These are phyloP conservation scores for Colletotrichum lindemuthianum DNA, from an alignment of 2,329 filamentous ascomycete species.

Conservation along the genomic window DNA sequence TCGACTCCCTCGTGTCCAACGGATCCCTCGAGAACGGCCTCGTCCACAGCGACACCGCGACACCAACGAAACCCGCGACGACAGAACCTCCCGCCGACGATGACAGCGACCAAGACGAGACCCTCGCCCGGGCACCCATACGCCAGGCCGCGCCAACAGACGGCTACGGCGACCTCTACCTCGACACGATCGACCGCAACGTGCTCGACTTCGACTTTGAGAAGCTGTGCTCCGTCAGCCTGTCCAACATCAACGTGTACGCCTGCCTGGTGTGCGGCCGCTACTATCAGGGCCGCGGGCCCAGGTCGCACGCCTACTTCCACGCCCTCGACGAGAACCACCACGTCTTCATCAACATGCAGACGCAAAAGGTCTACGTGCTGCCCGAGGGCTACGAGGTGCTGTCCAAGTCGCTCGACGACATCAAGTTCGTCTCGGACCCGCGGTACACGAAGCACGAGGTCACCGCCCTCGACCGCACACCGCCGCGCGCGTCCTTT, in stretches of 20 bases:
- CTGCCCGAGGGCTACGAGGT: constrained; percentile 98
- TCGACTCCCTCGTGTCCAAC: constrained; percentile 49
- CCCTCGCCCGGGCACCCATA: constrained; percentile 55
- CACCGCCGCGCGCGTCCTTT: constrained; percentile 67
- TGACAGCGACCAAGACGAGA: constrained; percentile 53
- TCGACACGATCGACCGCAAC: constrained; percentile 94
- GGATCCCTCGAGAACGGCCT: constrained; percentile 48
- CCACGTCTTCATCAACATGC: constrained; percentile 98
- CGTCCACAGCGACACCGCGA: constrained; percentile 38
- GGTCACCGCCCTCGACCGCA: constrained; percentile 80
- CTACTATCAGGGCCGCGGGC: constrained; percentile 94
- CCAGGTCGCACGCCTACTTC: constrained; percentile 96
- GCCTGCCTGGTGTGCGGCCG: constrained; percentile 97
- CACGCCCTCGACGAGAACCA: constrained; percentile 95
- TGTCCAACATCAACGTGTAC: constrained; percentile 99
- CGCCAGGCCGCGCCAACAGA: constrained; percentile 83
- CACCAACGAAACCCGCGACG: constrained; percentile 37
- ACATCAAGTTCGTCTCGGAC: constrained; percentile 98
- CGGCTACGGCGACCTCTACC: constrained; percentile 94
- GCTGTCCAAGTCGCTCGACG: constrained; percentile 90
- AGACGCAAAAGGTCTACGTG: constrained; percentile 89
- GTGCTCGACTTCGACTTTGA: constrained; percentile 99
- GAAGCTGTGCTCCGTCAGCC: constrained; percentile 93
- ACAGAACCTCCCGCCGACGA: constrained; percentile 45
- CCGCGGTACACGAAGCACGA: constrained; percentile 84